Evolutionary conservation across 2,329 filamentous ascomycete genomes (phyloP), one percentile per base, ranked within the genome.

Genomic region (Cordyceps javanica): DNA sequence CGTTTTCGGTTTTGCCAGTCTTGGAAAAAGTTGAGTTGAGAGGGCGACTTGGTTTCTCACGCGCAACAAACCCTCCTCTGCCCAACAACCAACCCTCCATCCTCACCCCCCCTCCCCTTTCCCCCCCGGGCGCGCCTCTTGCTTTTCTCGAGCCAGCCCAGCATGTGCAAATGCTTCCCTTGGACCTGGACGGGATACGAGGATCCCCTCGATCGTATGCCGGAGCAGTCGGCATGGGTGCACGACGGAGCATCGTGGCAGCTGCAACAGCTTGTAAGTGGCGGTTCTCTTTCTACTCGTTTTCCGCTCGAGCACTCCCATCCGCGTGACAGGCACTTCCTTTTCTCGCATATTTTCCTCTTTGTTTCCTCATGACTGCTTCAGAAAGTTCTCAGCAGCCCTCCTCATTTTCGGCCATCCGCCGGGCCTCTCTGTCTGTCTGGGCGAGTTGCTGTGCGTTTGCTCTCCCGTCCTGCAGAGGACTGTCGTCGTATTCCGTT

Each of bases 131-230:
- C n/a, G n/a, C n/a, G n/a, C 4, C 59, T 57, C 57, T 19, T 34
- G 3, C 9, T 19, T n/a, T 52, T 38, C n/a, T n/a, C n/a, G n/a
- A n/a, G 48, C 49, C 21, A 39, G 32, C 9, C 26, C 44, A 46
- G 21, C 7, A 82, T 83, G 80, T 83, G 80, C 63, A 70, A 81
- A 5, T 81, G 77, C 64, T 82, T 80, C 68, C 74, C 78, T 0
- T 77, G 66, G 77, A 79, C 66, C 60, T 79, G 67, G 72, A 77
- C 66, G 66, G 77, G 81, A 60, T 74, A 77, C 32, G 73, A 77
- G 59, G 72, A 74, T 58, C 67, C 71, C 5, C 53, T 72, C 13
- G 72, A 74, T 45, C 60, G 62, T 26, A 62, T 74, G 63, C 72
- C 72, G 1, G 63, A 69, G 60, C 76, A 77, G 53, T 75, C 73